Base-by-base conservation (phyloP, 2,329 filamentous ascomycete species). In the Pestalotiopsis fici region DNA sequence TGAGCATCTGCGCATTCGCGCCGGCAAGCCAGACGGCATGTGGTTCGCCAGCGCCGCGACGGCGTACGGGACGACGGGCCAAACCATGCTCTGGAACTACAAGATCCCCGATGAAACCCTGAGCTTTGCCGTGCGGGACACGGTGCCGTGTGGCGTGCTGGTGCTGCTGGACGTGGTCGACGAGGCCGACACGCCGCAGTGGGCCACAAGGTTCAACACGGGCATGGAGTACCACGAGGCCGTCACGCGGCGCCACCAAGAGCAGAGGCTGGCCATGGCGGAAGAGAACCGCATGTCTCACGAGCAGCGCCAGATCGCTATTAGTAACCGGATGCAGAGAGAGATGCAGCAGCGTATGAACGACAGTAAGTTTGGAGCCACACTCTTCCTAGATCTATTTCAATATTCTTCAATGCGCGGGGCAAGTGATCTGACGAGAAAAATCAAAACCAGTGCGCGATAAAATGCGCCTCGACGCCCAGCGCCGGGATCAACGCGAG, bases 71-170 rank as follows among this genome's bases (percentile, higher is more conserved):
- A 87, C 85, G 1, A 81, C 83, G 0, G 84, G 81, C 62, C 82
- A 85, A 70, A 88, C 87, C 0, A 81, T 88, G 11, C 79, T 90
- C 2, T 90, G 88, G 88, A 87, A 85, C 73, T 89, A 88, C 78
- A 82, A 83, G 66, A 88, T 89, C 59, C 86, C 87, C 0, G 80
- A 85, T 23, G 81, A 83, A 3, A 76, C 89, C 4, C 72, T 88
- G 1, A 69, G 78, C 0, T 87, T 90, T 67, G 77, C 86, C 2
- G 80, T 83, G 9, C 82, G 81, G 35, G 83, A 85, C 21, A 85
- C 85, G 0, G 82, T 90, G 0, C 87, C 88, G 0, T 89, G 87
- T 72, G 88, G 88, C 37, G 79, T 89, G 31, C 80, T 90, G 31
- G 87, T 88, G n/a, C 73, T 89, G 23, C 75, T 90, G 0, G 80